Evolutionary conservation across 345 rosid species (phyloP).

Genomic region (Carallia pectinifolia): DNA sequence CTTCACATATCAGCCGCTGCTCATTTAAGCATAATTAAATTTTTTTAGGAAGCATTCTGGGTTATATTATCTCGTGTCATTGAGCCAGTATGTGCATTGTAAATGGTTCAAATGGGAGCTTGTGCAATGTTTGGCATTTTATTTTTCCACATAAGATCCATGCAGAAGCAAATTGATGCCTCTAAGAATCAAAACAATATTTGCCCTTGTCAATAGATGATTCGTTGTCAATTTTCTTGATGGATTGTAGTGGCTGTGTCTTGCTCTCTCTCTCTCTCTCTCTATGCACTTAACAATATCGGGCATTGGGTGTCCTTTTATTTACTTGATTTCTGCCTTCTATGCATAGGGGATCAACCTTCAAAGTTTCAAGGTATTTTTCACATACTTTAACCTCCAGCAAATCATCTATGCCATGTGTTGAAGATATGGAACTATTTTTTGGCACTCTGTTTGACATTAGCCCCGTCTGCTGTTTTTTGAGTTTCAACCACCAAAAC

Average conservation of each 20-base stretch:
- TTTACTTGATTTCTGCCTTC: too few relatives aligned
- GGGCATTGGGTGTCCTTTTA: too few relatives aligned
- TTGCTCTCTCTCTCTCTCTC: not conserved
- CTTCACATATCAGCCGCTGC: slow-evolving; percentile 87
- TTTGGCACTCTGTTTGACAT: not conserved
- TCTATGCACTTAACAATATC: not conserved
- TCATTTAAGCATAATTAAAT: slow-evolving; percentile 50
- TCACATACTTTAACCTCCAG: not conserved
- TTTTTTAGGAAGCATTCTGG: not conserved
- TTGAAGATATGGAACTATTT: not conserved
- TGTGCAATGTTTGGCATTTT: not conserved
- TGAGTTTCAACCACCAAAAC: not conserved
- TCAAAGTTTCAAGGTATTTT: not conserved
- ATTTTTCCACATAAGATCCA: not conserved
- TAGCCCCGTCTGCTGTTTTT: not conserved
- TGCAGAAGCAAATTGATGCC: not conserved
- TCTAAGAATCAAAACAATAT: not conserved
- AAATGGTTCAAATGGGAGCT: not conserved
- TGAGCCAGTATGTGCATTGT: not conserved
- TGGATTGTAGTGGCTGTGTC: not conserved
- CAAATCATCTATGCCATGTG: not conserved
- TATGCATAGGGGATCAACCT: not conserved
- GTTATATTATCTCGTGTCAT: not conserved
- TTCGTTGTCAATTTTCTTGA: too few relatives aligned
- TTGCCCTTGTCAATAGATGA: not conserved